These are phyloP conservation scores for Pseudonectria foliicola DNA, from an alignment of 2,329 filamentous ascomycete species.

Conservation along the genomic window DNA sequence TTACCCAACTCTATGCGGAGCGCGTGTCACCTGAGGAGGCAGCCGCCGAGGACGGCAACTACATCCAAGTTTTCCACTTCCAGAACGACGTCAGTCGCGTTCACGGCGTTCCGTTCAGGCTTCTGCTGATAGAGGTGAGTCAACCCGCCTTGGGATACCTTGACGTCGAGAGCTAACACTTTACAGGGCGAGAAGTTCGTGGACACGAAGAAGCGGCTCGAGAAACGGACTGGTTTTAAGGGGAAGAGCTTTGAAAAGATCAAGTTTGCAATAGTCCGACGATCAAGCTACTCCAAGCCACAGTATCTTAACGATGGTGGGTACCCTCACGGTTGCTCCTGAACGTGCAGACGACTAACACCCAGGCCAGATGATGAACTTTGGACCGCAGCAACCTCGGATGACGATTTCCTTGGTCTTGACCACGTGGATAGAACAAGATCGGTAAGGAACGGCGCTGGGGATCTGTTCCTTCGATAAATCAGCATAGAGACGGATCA, in stretches of 20 bases:
- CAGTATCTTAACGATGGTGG: slow-evolving; percentile 80
- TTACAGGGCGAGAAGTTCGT: slow-evolving; percentile 72
- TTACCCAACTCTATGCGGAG: slow-evolving; percentile 74
- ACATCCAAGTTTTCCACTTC: slow-evolving; percentile 83
- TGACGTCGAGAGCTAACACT: slow-evolving; percentile 3
- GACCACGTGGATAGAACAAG: slow-evolving; percentile 59
- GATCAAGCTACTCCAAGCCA: slow-evolving; percentile 67
- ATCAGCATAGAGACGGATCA: neutral
- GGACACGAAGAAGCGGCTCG: slow-evolving; percentile 90
- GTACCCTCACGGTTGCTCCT: slow-evolving; percentile 1
- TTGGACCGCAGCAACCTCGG: slow-evolving; percentile 41
- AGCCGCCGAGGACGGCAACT: slow-evolving; percentile 48
- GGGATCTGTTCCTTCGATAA: slow-evolving; percentile 54
- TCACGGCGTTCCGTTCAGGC: slow-evolving; percentile 87
- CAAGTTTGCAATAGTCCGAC: slow-evolving; percentile 79
- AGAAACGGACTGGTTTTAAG: slow-evolving; percentile 87
- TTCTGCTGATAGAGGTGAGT: slow-evolving; percentile 72
- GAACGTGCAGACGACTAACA: slow-evolving; percentile 13
- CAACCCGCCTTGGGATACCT: neutral
- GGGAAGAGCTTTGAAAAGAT: slow-evolving; percentile 99
- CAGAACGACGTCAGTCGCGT: slow-evolving; percentile 79
- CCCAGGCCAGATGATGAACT: slow-evolving; percentile 47
- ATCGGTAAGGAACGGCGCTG: slow-evolving; percentile 50
- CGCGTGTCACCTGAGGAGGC: slow-evolving; percentile 67
- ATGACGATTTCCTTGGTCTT: slow-evolving; percentile 57